Evolutionary conservation across 441 rosid species (phyloP).

Genomic region (Populus hybrid): DNA sequence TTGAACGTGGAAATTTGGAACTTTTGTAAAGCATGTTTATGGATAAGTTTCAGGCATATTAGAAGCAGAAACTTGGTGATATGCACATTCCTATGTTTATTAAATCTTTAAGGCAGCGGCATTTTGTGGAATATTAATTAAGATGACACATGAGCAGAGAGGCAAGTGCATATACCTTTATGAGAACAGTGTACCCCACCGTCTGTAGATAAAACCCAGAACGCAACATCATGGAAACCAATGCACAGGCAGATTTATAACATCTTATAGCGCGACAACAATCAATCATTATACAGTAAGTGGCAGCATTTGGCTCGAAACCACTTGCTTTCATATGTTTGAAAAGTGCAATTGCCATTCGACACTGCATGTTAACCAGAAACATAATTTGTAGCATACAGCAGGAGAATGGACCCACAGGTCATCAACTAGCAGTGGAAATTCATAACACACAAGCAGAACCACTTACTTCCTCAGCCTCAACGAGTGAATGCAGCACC

Average conservation of each 20-base stretch:
- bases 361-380: slow-evolving; percentile 43
- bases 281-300: slow-evolving; percentile 73
- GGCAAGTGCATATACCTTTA: slow-evolving; percentile 46
- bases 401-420: slow-evolving; percentile 7
- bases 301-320: slow-evolving; percentile 43
- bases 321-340: slow-evolving; percentile 53
- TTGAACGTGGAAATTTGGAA: background rate
- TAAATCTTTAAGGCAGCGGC: background rate
- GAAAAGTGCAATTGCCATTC: slow-evolving; percentile 51
- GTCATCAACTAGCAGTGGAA: slow-evolving; percentile 11
- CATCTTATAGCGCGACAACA: slow-evolving; percentile 49
- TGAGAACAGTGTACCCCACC: slow-evolving; percentile 50
- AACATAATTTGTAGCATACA: slow-evolving; percentile 11
- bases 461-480: slow-evolving; percentile 59
- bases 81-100: background rate
- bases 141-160: background rate
- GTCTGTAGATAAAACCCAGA: slow-evolving; percentile 52
- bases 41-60: background rate
- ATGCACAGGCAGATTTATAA: slow-evolving; percentile 54
- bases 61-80: background rate
- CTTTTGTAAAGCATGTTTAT: background rate
- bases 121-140: background rate
- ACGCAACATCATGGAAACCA: slow-evolving; percentile 82
- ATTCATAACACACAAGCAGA: slow-evolving; percentile 1
- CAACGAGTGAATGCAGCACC: slow-evolving; percentile 68